phyloP scores from a whole-genome alignment of 2,329 filamentous ascomycete species.

The Clonostachys byssicola region DNA sequence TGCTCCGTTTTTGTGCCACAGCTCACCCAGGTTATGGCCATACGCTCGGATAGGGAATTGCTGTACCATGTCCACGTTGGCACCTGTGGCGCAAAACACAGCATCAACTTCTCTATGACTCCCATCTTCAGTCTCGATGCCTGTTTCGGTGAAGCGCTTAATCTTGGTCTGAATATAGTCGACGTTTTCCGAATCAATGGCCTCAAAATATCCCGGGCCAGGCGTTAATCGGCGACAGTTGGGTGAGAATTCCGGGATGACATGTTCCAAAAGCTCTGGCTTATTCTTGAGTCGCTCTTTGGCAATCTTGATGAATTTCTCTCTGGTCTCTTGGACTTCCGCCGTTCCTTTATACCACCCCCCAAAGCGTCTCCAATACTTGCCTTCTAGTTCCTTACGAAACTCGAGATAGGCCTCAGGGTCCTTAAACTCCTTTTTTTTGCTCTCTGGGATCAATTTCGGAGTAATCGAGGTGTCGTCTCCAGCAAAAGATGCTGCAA shows the following conservation, averaged over 20 bases:
- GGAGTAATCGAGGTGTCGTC: constrained; percentile 49
- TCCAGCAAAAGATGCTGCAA: constrained; percentile 57
- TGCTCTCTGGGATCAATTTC: constrained; percentile 48
- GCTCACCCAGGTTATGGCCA: no score
- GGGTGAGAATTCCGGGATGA: neutral
- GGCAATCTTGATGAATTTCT: constrained; percentile 16
- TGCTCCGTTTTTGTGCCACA: no score
- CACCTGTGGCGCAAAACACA: neutral
- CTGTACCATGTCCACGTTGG: no score
- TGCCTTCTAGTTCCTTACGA: constrained; percentile 54
- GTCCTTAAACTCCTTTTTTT: constrained; percentile 43
- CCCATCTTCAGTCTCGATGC: neutral
- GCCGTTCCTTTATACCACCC: constrained; percentile 13
- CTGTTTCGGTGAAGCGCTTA: neutral
- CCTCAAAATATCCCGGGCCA: neutral
- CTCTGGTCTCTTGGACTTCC: constrained; percentile 33
- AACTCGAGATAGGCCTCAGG: constrained; percentile 55
- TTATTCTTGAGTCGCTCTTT: constrained; percentile 23
- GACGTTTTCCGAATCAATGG: neutral
- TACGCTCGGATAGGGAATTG: no score
- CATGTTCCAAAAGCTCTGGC: neutral
- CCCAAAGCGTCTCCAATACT: constrained; percentile 51
- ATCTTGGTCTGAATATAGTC: neutral
- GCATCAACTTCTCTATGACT: constrained; percentile 12
- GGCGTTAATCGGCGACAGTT: neutral